These are phyloP conservation scores for Brasenia schreberi DNA, from an alignment of 164 flowering plant species.

Conservation along the genomic window DNA sequence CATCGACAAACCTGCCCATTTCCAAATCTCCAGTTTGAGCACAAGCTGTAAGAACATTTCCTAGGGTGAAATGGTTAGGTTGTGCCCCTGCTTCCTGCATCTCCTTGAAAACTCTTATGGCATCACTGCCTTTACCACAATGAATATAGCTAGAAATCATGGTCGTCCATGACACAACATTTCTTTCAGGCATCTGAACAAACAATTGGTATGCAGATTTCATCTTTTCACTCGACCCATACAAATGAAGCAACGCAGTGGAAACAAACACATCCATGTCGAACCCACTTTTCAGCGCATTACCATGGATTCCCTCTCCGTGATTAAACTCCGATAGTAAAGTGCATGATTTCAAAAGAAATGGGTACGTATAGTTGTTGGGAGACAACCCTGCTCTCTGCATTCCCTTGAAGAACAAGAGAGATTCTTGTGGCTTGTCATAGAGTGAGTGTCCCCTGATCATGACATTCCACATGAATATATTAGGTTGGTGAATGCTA, in stretches of 20 bases:
- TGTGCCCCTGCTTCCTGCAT: constrained; percentile 8
- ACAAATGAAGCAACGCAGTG: constrained; percentile 15
- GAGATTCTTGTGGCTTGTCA: constrained; percentile 3
- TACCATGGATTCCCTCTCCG: constrained; percentile 17
- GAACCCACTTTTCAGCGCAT: constrained; percentile 15
- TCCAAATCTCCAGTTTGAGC: constrained; percentile 15
- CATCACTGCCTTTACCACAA: constrained; percentile 7
- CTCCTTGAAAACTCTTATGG: constrained; percentile 10
- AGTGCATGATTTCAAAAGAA: constrained; percentile 16
- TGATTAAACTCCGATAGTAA: neutral
- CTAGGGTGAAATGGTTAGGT: constrained; percentile 23
- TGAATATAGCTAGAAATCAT: constrained; percentile 18
- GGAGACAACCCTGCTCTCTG: constrained; percentile 14
- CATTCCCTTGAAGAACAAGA: constrained; percentile 15
- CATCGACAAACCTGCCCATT: constrained; percentile 15
- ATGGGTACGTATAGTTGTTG: constrained; percentile 19
- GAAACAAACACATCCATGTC: constrained; percentile 15
- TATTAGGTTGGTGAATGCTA: constrained; percentile 9
- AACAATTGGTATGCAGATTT: constrained; percentile 11
- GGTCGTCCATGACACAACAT: constrained; percentile 21
- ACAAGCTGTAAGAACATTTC: constrained; percentile 18
- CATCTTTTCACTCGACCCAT: constrained; percentile 6
- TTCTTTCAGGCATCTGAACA: constrained; percentile 13
- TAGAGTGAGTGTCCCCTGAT: constrained; percentile 11
- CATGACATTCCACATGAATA: constrained; percentile 22